Percentiles rank a stretch among this genome's conserved stretches.
Conservation (phyloP, 2,329 filamentous ascomycete genomes). For the Colletotrichum aenigma region DNA sequence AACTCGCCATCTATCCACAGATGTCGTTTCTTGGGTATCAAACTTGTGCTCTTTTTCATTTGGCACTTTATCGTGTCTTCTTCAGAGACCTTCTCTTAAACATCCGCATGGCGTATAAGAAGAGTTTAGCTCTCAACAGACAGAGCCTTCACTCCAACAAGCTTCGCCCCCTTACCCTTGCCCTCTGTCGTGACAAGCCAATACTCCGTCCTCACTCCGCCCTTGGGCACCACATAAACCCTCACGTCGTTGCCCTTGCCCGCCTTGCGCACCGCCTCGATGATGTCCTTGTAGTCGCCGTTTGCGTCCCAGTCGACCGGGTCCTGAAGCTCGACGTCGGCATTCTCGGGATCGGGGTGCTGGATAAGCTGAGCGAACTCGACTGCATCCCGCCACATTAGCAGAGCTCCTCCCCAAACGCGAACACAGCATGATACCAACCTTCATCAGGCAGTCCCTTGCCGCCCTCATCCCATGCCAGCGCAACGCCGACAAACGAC, state of each 20-base stretch:
- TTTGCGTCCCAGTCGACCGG: conserved; percentile 74
- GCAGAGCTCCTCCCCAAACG: background rate
- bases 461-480: conserved; percentile 62
- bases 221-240: conserved; percentile 73
- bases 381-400: background rate
- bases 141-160: conserved; percentile 81
- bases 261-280: conserved; percentile 71
- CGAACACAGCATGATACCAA: conserved; percentile 39
- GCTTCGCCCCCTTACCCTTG: conserved; percentile 57
- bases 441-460: conserved; percentile 65
- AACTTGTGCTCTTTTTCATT: background rate
- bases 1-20: background rate
- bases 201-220: conserved; percentile 73
- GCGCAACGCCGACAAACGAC: conserved; percentile 77
- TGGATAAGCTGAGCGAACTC: conserved; percentile 73
- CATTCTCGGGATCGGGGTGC: conserved; percentile 56
- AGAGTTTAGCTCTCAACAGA: conserved; percentile 71
- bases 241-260: conserved; percentile 70
- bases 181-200: conserved; percentile 73
- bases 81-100: background rate
- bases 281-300: conserved; percentile 70
- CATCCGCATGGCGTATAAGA: background rate
- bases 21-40: background rate
- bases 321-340: conserved; percentile 68
- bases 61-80: background rate